phyloP scores from a whole-genome alignment of 805 yeast genomes.

The Yarrowia hollandica region DNA sequence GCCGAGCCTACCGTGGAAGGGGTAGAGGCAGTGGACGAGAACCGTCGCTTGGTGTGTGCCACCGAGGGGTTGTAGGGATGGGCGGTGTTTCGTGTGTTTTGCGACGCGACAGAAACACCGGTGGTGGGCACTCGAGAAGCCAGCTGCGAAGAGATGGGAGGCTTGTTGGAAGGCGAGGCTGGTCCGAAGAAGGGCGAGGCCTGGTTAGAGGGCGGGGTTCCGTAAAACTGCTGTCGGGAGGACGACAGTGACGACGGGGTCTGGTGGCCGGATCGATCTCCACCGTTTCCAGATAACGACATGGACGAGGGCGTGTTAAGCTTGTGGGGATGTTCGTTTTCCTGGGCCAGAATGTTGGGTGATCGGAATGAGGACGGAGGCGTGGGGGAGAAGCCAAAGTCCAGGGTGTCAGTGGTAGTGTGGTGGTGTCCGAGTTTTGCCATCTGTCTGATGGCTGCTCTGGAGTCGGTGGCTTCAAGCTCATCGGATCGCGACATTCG shows the following conservation, averaged over 20 bases:
- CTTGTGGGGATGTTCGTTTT: constrained; percentile 3
- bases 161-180: constrained; percentile 9
- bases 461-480: constrained; percentile 21
- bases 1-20: neutral
- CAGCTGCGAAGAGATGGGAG: constrained; percentile 3
- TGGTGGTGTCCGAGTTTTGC: constrained; percentile 20
- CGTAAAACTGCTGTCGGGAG: constrained; percentile 14
- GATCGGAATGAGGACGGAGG: constrained; percentile 25
- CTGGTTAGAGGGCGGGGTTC: constrained; percentile 28
- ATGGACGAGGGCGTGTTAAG: constrained; percentile 18
- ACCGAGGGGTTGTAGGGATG: constrained; percentile 19
- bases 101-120: neutral
- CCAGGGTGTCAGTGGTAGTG: constrained; percentile 28
- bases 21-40: constrained; percentile 9
- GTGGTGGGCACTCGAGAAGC: constrained; percentile 17
- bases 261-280: neutral
- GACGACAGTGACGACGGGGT: constrained; percentile 22
- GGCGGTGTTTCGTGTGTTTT: constrained; percentile 3
- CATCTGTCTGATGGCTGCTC: constrained; percentile 10
- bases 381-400: constrained; percentile 27
- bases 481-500: constrained; percentile 26
- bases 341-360: constrained; percentile 25
- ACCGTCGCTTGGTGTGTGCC: constrained; percentile 19
- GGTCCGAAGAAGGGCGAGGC: constrained; percentile 27
- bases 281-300: constrained; percentile 1